These are phyloP conservation scores for Pichia sp. DNA, from an alignment of 1,139 yeast species.

Conservation along the genomic window DNA sequence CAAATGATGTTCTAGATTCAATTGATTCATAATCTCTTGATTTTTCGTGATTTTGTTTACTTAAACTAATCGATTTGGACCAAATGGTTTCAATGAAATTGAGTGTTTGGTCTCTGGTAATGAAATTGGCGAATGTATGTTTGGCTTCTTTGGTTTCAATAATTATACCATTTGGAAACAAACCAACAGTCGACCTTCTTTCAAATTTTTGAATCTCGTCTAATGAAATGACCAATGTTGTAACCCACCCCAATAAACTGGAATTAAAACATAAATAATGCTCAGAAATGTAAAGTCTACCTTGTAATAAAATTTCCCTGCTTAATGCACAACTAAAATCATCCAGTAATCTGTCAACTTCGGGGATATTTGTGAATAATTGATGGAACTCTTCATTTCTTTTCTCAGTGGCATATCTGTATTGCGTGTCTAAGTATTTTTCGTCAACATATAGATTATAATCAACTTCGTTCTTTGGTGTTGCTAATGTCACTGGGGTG, in stretches of 20 bases:
- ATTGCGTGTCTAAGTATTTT: slow-evolving; percentile 40
- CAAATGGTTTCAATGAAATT: slow-evolving; percentile 66
- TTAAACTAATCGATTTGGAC: slow-evolving; percentile 38
- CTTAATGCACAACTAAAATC: slow-evolving; percentile 91
- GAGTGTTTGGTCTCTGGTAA: slow-evolving; percentile 76
- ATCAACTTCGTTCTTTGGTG: slow-evolving; percentile 27
- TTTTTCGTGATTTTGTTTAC: slow-evolving; percentile 26
- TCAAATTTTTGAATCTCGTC: slow-evolving; percentile 74
- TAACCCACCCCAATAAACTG: slow-evolving; percentile 92
- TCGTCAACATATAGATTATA: slow-evolving; percentile 40
- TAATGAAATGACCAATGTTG: slow-evolving; percentile 70
- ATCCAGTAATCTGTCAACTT: slow-evolving; percentile 70
- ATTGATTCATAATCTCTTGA: slow-evolving; percentile 24
- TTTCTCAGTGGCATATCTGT: slow-evolving; percentile 59
- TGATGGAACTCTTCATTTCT: slow-evolving; percentile 81
- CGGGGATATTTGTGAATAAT: slow-evolving; percentile 66
- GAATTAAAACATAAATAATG: slow-evolving; percentile 84
- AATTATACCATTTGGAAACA: slow-evolving; percentile 87
- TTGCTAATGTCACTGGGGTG: slow-evolving; percentile 23
- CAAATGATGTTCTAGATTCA: slow-evolving; percentile 13
- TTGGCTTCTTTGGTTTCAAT: slow-evolving; percentile 68
- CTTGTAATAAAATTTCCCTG: slow-evolving; percentile 87
- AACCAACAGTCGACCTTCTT: slow-evolving; percentile 79
- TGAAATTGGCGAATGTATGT: slow-evolving; percentile 83
- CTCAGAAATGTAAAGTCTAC: slow-evolving; percentile 82